These are phyloP conservation scores for Allantophomopsis cytisporea DNA, from an alignment of 2,329 filamentous ascomycete species.

Conservation along the genomic window DNA sequence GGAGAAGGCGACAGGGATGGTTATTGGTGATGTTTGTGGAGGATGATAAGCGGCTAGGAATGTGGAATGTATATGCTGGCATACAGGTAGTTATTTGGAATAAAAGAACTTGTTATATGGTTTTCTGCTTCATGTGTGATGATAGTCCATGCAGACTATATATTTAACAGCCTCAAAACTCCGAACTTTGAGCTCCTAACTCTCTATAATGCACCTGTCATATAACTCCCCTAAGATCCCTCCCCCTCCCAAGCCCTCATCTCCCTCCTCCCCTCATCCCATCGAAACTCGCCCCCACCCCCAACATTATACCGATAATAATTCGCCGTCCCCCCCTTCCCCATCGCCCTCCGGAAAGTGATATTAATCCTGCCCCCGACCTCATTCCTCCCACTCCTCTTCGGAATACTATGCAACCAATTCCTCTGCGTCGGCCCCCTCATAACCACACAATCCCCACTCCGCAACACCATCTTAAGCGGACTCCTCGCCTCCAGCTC, in stretches of 20 bases:
- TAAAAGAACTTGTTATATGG: too few relatives aligned
- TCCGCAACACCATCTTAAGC: conserved; percentile 39
- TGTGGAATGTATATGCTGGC: too few relatives aligned
- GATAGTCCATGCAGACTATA: too few relatives aligned
- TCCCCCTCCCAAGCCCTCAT: conserved; percentile 14
- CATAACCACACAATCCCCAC: conserved; percentile 74
- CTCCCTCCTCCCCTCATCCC: conserved; percentile 42
- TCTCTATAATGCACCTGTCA: too few relatives aligned
- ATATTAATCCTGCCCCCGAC: conserved; percentile 62
- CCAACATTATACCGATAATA: conserved; percentile 80
- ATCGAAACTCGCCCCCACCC: conserved; percentile 50
- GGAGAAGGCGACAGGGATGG: too few relatives aligned
- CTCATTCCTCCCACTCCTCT: conserved; percentile 49
- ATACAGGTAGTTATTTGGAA: too few relatives aligned
- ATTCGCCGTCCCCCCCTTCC: conserved; percentile 63
- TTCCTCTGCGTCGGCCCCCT: conserved; percentile 57
- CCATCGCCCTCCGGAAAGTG: conserved; percentile 59
- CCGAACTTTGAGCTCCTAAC: too few relatives aligned
- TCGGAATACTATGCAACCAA: conserved; percentile 71
- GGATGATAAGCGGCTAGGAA: too few relatives aligned
- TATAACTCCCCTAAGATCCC: too few relatives aligned
- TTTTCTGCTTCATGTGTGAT: too few relatives aligned
- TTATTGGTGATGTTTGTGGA: too few relatives aligned
- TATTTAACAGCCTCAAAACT: too few relatives aligned
- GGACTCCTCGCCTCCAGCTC: conserved; percentile 26